A percentile compares a stretch with the other conserved stretches of the same genome.
phyloP scores from a whole-genome alignment of 208 protist species.

The Phytomonas francai region DNA sequence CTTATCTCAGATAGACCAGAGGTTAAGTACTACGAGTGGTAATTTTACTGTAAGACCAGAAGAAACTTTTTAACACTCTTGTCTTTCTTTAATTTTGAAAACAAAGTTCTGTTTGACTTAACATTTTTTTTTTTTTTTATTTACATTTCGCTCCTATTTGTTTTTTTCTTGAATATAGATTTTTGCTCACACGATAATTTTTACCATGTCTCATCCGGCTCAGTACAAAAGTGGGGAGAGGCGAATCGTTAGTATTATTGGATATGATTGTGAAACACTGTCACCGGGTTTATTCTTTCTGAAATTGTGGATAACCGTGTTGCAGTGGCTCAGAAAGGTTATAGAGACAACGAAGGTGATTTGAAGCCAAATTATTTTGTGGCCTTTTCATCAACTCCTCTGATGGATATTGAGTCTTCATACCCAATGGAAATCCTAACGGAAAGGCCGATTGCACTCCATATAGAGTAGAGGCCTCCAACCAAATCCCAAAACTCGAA shows the following conservation, averaged over 20 bases:
- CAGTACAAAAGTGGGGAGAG: constrained; percentile 71
- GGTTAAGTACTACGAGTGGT: too few species aligned
- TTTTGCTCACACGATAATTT: background rate
- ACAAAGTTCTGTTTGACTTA: background rate
- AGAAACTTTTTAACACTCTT: background rate
- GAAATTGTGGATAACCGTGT: constrained; percentile 90
- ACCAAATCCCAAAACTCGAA: constrained; percentile 99
- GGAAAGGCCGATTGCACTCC: constrained; percentile 94
- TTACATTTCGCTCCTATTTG: background rate
- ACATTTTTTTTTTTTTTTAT: background rate
- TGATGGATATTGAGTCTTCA: constrained; percentile 91
- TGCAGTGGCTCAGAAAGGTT: background rate
- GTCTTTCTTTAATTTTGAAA: background rate
- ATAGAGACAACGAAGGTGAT: constrained; percentile 1
- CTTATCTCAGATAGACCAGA: too few species aligned
- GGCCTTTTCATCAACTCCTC: constrained; percentile 79
- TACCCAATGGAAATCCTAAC: constrained; percentile 94
- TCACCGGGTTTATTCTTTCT: constrained; percentile 96
- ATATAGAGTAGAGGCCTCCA: constrained; percentile 96
- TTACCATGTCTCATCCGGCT: constrained; percentile 18
- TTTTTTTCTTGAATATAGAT: background rate
- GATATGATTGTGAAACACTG: constrained; percentile 94
- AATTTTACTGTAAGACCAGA: too few species aligned
- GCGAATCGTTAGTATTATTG: constrained; percentile 84
- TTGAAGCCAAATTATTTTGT: constrained; percentile 88